Evolutionary conservation across 2,329 filamentous ascomycete genomes (phyloP), one percentile per base, ranked within the genome.

Genomic region (Coleophoma cylindrospora): DNA sequence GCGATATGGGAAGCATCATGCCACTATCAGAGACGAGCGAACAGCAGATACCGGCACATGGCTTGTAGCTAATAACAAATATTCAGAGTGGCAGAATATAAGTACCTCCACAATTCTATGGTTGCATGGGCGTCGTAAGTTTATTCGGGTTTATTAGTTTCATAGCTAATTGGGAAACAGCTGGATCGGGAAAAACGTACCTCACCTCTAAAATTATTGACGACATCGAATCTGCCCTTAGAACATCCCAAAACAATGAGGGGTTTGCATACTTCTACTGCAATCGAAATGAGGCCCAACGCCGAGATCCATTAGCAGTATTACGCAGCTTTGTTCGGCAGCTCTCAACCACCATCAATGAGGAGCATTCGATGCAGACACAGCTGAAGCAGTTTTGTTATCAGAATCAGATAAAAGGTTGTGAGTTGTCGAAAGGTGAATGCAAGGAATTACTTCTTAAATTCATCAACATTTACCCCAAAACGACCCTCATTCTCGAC

Each of bases 251-350:
- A 1, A 58, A 55, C 15, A 46, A 62, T 10, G 61, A 65, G 41
- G 57, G 54, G 1, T 54, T 68, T 43, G 66, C 64, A 13, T 68
- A 61, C 50, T 69, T 69, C 52, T 68, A 68, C 56, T 67, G 64
- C 57, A 63, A 65, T 38, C 57, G 62, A 14, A 62, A 63, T 50
- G 61, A 62, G 37, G 45, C 48, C 10, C 47, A 54, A 6, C 60
- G 62, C 9, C 52, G 56, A 37, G 49, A 67, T 13, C 59, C 67
- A 7, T 48, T 60, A 2, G 56, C 54, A 2, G 57, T 69, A n/a
- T 53, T 70, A 3, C 62, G 56, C 40, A 66, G 63, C 47, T 58
- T 62, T 44, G 54, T 65, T 1, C 60, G 61, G 19, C 63, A 68
- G 37, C 54, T 70, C 0, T 64, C 66, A 2, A 49, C 54, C 19